A percentile compares a stretch with the other conserved stretches of the same genome.
Evolutionary conservation across 1,284 basidiomycete species (phyloP).

Genomic region (Waitea zeae): DNA sequence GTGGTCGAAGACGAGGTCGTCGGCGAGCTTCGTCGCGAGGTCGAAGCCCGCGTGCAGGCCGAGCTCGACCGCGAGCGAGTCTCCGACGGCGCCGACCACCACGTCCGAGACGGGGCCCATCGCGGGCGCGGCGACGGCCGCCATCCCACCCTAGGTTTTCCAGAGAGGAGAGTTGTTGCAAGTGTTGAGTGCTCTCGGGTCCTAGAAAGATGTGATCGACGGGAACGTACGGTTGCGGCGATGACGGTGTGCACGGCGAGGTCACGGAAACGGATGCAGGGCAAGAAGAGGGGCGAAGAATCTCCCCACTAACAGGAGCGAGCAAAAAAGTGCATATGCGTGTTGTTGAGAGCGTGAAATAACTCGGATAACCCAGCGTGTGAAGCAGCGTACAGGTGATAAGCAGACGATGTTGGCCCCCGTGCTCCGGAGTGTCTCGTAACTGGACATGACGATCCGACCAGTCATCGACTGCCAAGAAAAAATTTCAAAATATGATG

Average conservation of each 20-base stretch:
- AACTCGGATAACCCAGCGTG: too few species aligned
- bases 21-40: constrained; percentile 26
- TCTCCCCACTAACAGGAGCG: constrained; percentile 33
- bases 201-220: constrained; percentile 1
- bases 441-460: constrained; percentile 45
- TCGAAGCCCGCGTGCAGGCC: constrained; percentile 37
- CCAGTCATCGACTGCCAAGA: constrained; percentile 41
- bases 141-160: constrained; percentile 49
- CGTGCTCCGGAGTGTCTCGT: constrained; percentile 39
- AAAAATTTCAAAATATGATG: constrained; percentile 1
- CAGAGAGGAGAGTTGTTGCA: too few species aligned
- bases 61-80: constrained; percentile 36
- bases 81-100: constrained; percentile 30
- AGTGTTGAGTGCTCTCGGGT: constrained; percentile 1
- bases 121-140: constrained; percentile 32
- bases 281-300: constrained; percentile 42
- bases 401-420: constrained; percentile 43
- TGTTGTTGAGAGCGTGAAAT: not conserved
- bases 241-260: constrained; percentile 42
- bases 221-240: constrained; percentile 34
- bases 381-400: constrained; percentile 28
- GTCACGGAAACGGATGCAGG: constrained; percentile 47
- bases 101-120: constrained; percentile 37
- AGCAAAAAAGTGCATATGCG: not conserved
- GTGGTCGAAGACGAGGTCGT: constrained; percentile 36